phyloP scores from a whole-genome alignment of 2,329 filamentous ascomycete genomes.

The Emergomyces africanus region DNA sequence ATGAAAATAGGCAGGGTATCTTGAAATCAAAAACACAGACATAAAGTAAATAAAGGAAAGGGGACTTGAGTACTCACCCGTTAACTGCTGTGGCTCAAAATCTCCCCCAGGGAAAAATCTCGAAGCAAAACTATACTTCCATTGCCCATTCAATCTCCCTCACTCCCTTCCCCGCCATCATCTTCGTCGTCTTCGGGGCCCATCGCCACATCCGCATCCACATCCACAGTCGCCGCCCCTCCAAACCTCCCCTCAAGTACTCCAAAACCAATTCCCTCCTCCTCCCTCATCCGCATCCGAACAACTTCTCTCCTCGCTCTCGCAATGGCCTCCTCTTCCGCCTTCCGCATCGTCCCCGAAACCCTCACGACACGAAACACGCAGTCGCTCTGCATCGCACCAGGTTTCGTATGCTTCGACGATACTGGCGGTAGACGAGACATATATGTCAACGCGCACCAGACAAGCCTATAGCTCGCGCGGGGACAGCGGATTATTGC shows the following conservation, averaged over 20 bases:
- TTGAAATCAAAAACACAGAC: neutral
- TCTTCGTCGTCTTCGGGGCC: slow-evolving; percentile 35
- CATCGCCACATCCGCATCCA: slow-evolving; percentile 33
- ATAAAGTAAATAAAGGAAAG: neutral
- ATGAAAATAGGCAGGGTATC: neutral
- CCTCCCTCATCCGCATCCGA: slow-evolving; percentile 45
- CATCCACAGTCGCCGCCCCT: slow-evolving; percentile 10
- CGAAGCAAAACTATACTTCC: slow-evolving; percentile 7
- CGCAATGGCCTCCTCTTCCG: slow-evolving; percentile 76
- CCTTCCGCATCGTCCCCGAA: slow-evolving; percentile 85
- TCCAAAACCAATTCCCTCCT: slow-evolving; percentile 30
- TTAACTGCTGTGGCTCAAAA: neutral
- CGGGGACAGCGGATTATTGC: slow-evolving; percentile 79
- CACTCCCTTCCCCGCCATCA: slow-evolving; percentile 36
- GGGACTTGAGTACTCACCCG: neutral
- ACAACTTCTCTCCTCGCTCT: slow-evolving; percentile 61
- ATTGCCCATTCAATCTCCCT: slow-evolving; percentile 25
- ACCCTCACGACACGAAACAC: slow-evolving; percentile 76
- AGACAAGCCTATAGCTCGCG: slow-evolving; percentile 72
- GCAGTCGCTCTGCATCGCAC: slow-evolving; percentile 38
- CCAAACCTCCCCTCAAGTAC: slow-evolving; percentile 20
- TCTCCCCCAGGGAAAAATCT: neutral
- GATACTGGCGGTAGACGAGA: slow-evolving; percentile 48
- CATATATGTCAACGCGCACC: slow-evolving; percentile 78
- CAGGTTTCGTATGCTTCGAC: slow-evolving; percentile 13